Evolutionary conservation across 257 asterid species (phyloP), one percentile per base, ranked within the genome.

Genomic region (Scutellaria baicalensis): DNA sequence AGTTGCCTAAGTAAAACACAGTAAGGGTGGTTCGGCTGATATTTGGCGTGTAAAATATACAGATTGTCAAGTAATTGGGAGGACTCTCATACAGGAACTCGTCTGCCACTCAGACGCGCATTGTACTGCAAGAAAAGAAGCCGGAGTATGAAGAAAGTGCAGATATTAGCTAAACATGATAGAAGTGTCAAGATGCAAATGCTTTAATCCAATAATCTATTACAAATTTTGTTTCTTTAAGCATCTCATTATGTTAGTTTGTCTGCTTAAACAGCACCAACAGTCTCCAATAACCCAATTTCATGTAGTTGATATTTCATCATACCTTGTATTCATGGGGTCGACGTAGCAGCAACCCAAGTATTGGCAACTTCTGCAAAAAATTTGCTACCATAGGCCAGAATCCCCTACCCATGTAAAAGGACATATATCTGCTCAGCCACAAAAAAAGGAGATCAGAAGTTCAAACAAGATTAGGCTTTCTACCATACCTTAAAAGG

Each of bases 401-500:
- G 77, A 77, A 72, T 49, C 76, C 80, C 9, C 86, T 84, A 73
- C n/a, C n/a, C 76, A 79, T 69, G n/a, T 20, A 38, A 14, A 50
- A 61, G 13, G 36, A 51, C 59, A 23, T 10, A 40, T 13, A 9
- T 40, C 12, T 6, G 47, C 64, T 57, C 45, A 51, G 58, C 38
- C 33, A 71, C 20, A 8, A 64, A 72, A 64, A 60, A 38, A 36
- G 23, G 63, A 35, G 33, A 52, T 3, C 20, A n/a, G 39, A 39
- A 44, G 52, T 27, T 16, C 9, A 31, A 16, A 11, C 56, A 33
- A 13, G 62, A 27, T 40, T 42, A 36, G 14, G 62, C 70, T 1
- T 27, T 10, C 7, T 20, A 6, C 33, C 14, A 7, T 51, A 68
- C 92, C 90, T 82, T 82, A 86, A 82, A 69, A 88, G 87, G 36